A percentile compares a stretch with the other conserved stretches of the same genome.
phyloP scores from a whole-genome alignment of 1,284 basidiomycete species.

The Puccinia polysora region DNA sequence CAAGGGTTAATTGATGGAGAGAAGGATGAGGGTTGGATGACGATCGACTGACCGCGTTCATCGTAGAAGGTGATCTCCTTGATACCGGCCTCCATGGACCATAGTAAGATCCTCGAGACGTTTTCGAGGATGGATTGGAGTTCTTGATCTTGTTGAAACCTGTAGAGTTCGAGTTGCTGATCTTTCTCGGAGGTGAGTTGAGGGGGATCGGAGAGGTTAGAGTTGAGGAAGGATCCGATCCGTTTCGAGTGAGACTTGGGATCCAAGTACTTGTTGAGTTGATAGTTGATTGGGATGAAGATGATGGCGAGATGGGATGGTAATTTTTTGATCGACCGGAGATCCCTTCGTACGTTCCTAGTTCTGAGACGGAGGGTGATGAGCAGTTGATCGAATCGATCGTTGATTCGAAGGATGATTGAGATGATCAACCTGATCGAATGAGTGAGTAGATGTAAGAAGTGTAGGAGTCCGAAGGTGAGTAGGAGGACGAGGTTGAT shows the following conservation, averaged over 20 bases:
- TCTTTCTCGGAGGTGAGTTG: no score
- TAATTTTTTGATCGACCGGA: constrained; percentile 2
- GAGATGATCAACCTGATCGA: not conserved
- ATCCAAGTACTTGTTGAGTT: not conserved
- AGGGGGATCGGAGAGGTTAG: not conserved
- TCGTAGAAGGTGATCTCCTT: constrained; percentile 35
- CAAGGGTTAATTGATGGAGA: not conserved
- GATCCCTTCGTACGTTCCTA: not conserved
- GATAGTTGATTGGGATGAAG: constrained; percentile 24
- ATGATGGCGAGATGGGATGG: constrained; percentile 30
- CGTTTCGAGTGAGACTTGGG: not conserved
- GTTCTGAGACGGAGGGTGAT: not conserved
- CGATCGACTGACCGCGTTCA: constrained; percentile 28
- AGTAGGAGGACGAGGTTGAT: not conserved
- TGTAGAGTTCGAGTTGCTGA: not conserved
- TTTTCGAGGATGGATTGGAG: not conserved
- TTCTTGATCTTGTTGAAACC: not conserved
- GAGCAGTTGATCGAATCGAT: not conserved
- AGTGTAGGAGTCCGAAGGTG: constrained; percentile 1
- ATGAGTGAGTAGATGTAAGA: constrained; percentile 27
- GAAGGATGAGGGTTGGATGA: not conserved
- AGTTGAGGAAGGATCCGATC: not conserved
- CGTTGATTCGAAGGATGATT: not conserved
- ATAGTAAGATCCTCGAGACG: not conserved
- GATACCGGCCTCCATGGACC: constrained; percentile 16